Percentiles rank a stretch among this genome's conserved stretches.
Evolutionary conservation across 352 stramenopile species (phyloP).

Genomic region (Phytophthora sp.): DNA sequence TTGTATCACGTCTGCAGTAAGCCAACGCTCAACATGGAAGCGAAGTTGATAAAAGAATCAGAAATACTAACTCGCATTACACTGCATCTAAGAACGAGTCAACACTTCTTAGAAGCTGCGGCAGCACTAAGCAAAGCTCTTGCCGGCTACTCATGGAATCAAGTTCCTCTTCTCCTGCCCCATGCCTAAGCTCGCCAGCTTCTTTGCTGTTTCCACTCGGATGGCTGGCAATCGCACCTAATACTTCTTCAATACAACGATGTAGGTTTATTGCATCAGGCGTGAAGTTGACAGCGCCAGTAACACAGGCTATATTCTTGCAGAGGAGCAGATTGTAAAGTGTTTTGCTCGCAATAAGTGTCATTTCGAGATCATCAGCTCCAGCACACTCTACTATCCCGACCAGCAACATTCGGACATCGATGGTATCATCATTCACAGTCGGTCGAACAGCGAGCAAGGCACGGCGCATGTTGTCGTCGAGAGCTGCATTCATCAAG

Average conservation of each 20-base stretch:
- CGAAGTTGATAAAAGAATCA: too few species aligned
- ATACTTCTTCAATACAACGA: constrained; percentile 35
- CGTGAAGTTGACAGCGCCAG: background rate
- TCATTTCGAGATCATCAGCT: constrained; percentile 71
- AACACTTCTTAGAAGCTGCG: constrained; percentile 47
- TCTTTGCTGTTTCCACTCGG: background rate
- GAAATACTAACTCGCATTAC: constrained; percentile 21
- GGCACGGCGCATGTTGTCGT: constrained; percentile 36
- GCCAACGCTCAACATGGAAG: too few species aligned
- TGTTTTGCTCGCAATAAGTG: constrained; percentile 79
- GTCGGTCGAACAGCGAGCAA: constrained; percentile 42
- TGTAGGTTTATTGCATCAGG: constrained; percentile 22
- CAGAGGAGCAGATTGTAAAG: constrained; percentile 83
- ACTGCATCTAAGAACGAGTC: constrained; percentile 8
- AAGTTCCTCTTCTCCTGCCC: constrained; percentile 10
- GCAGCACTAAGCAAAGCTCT: constrained; percentile 52
- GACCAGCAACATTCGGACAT: constrained; percentile 51
- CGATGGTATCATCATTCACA: constrained; percentile 23
- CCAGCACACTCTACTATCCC: constrained; percentile 64
- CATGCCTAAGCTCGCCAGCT: background rate
- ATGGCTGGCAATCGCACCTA: constrained; percentile 22
- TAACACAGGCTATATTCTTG: constrained; percentile 3
- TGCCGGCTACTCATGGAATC: constrained; percentile 14
- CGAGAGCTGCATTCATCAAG: constrained; percentile 85
- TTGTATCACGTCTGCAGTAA: too few species aligned